Percentiles rank a stretch among this genome's conserved stretches.
phyloP scores from a whole-genome alignment of 129 eudicot genomes.

The Sambucus nigra region DNA sequence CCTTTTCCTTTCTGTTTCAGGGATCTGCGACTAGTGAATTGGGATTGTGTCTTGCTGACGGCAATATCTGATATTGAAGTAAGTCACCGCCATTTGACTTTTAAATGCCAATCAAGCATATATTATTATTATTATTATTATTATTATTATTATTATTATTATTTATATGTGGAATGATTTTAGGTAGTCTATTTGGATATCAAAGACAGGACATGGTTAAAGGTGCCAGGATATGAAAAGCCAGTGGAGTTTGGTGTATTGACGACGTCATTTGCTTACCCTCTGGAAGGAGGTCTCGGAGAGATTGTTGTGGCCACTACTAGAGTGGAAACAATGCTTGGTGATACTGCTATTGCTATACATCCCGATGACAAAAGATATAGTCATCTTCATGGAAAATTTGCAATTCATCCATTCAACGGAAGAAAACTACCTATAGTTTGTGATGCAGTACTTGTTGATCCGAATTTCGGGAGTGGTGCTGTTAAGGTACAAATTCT shows the following conservation, averaged over 20 bases:
- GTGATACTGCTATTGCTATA: slow-evolving; percentile 93
- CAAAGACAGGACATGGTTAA: slow-evolving; percentile 59
- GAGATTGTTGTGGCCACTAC: slow-evolving; percentile 95
- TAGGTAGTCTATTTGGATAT: slow-evolving; percentile 84
- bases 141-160: background rate
- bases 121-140: too few relatives aligned
- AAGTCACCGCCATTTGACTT: slow-evolving; percentile 2
- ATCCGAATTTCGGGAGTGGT: slow-evolving; percentile 90
- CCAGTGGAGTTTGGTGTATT: slow-evolving; percentile 80
- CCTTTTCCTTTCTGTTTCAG: slow-evolving; percentile 26
- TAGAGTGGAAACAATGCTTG: slow-evolving; percentile 93
- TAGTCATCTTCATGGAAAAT: slow-evolving; percentile 79
- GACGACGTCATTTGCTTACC: slow-evolving; percentile 94
- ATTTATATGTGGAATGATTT: slow-evolving; percentile 14
- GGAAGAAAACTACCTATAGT: slow-evolving; percentile 79
- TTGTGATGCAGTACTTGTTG: slow-evolving; percentile 79
- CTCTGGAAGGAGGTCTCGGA: slow-evolving; percentile 69
- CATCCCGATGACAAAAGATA: slow-evolving; percentile 89
- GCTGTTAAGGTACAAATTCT: slow-evolving; percentile 66
- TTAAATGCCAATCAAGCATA: background rate
- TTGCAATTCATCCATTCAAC: slow-evolving; percentile 77
- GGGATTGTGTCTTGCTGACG: slow-evolving; percentile 94
- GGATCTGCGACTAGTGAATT: slow-evolving; percentile 83
- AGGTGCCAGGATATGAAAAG: slow-evolving; percentile 77
- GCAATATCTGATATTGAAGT: slow-evolving; percentile 99